phyloP scores from a whole-genome alignment of 805 yeast genomes.

The Isabelozyma heimii region DNA sequence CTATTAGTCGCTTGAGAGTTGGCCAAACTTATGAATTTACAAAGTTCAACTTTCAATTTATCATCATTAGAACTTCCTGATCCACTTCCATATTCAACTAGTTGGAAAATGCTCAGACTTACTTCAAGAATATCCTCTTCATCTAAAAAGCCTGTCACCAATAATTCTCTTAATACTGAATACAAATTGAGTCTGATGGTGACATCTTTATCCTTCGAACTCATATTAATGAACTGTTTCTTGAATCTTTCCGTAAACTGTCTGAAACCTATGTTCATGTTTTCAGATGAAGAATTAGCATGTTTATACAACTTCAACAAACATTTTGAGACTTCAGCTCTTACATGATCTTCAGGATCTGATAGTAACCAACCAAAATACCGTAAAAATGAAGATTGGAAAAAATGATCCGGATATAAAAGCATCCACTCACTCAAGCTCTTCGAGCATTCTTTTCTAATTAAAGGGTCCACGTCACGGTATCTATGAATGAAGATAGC shows the following conservation, averaged over 20 bases:
- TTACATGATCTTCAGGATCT: conserved; percentile 60
- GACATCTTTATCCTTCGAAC: conserved; percentile 38
- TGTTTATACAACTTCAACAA: conserved; percentile 49
- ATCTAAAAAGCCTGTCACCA: conserved; percentile 61
- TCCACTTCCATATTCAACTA: conserved; percentile 12
- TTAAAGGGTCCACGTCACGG: conserved; percentile 71
- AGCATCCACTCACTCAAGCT: conserved; percentile 71
- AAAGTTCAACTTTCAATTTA: conserved; percentile 44
- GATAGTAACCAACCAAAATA: conserved; percentile 84
- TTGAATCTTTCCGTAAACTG: conserved; percentile 78
- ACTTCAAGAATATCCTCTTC: conserved; percentile 47
- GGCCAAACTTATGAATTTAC: conserved; percentile 50
- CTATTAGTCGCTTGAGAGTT: conserved; percentile 40
- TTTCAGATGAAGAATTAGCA: conserved; percentile 9
- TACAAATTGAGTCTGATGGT: conserved; percentile 50
- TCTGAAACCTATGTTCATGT: conserved; percentile 59
- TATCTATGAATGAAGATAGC: conserved; percentile 73
- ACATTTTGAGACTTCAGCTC: conserved; percentile 61
- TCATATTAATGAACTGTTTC: conserved; percentile 61
- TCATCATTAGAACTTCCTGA: conserved; percentile 8
- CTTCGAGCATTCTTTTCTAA: conserved; percentile 67
- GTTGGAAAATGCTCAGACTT: conserved; percentile 18
- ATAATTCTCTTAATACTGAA: conserved; percentile 54
- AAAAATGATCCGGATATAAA: conserved; percentile 66
- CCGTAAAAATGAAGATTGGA: conserved; percentile 66